Evolutionary conservation across 441 rosid genomes (phyloP).

Genomic region (Syzygium syzygioides): DNA sequence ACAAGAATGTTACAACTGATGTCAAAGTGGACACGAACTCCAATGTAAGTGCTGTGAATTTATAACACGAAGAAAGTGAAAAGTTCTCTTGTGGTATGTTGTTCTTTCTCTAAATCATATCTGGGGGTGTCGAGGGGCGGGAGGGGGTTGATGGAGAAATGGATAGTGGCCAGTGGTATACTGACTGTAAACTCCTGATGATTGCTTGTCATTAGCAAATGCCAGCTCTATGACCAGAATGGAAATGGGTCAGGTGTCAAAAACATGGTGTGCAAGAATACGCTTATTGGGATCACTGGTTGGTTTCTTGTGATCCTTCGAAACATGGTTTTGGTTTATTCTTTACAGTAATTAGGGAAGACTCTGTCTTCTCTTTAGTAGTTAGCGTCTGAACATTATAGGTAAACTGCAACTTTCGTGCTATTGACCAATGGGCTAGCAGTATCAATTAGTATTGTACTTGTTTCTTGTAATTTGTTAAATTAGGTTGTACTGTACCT

Average conservation of each 20-base stretch:
- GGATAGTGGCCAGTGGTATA: background rate
- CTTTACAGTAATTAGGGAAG: background rate
- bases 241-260: background rate
- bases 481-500: background rate
- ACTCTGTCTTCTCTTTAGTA: background rate
- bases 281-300: background rate
- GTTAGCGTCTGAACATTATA: background rate
- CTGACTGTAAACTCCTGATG: background rate
- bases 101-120: background rate
- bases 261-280: background rate
- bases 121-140: background rate
- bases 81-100: background rate
- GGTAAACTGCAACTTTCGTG: background rate
- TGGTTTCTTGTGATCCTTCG: background rate
- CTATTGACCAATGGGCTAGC: background rate
- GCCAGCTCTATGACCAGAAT: background rate
- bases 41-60: constrained; percentile 45
- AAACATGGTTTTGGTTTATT: background rate
- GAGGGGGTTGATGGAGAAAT: background rate
- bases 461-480: background rate
- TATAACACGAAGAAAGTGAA: background rate
- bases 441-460: background rate
- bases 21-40: constrained; percentile 86
- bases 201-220: background rate
- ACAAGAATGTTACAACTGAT: constrained; percentile 78